Base-by-base conservation (phyloP, 1,284 basidiomycete species). In the Ceraceosorus bombacis region DNA sequence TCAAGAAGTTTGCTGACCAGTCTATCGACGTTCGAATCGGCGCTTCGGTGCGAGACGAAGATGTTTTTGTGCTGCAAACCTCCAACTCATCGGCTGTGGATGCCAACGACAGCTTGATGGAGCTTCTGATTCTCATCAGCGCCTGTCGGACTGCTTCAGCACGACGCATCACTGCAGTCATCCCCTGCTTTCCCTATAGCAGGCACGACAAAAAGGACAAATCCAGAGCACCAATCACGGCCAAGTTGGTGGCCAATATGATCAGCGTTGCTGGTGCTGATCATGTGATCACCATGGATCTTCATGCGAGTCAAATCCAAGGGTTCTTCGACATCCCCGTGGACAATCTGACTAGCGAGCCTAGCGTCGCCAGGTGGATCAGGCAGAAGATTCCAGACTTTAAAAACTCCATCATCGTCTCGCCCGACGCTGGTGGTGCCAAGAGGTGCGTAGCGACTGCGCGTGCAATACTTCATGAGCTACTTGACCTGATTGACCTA, bases 251-350 rank as follows among this genome's bases (percentile, higher is more conserved):
- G 41, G 94, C 94, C 52, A 98, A 97, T 80, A 93, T 98, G 86
- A 83, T 98, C 61, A 89, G 87, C 49, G 89, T 95, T 37, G 94
- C 95, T 12, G 94, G 94, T 39, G 93, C 90, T 69, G 93, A 98
- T 81, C 94, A 98, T 78, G 89, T 98, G 74, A 98, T 98, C 75
- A 98, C 94, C 17, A 93, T 98, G 86, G 94, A 98, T 78, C 82
- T 98, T 49, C 94, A 98, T 78, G 95, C 94, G 9, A 91, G 88
- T 69, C 94, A 98, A 81, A 97, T 98, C 67, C 94, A 98, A 79
- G 94, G 94, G 9, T 98, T 98, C 82, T 98, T 98, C 78, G 92
- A 98, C 79, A 93, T 98, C 69, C 95, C 94, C 13, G 93, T 96
- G 59, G 94, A 98, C 82, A 98, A 98, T 79, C 64, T 77, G 38